Conservation (phyloP, 2,329 filamentous ascomycete genomes). For the Aspergillus sp. region DNA sequence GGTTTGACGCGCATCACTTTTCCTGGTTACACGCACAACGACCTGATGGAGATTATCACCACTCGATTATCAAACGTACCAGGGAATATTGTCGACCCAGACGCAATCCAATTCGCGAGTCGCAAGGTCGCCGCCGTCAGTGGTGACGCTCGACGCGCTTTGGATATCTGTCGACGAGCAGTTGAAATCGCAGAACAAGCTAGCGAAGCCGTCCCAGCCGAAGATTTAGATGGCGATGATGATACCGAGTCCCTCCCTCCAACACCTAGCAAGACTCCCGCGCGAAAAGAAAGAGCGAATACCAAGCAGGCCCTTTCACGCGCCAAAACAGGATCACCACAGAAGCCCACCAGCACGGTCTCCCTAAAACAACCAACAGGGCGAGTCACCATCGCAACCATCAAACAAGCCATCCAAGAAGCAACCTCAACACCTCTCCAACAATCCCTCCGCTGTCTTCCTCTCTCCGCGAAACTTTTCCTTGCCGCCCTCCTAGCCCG, state of each 20-base stretch:
- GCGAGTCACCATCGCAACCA: constrained; percentile 85
- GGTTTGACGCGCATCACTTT: constrained; percentile 94
- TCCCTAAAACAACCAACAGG: constrained; percentile 31
- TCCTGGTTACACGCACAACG: constrained; percentile 93
- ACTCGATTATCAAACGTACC: constrained; percentile 88
- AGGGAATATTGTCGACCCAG: constrained; percentile 84
- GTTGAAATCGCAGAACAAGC: constrained; percentile 92
- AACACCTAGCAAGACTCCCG: constrained; percentile 46
- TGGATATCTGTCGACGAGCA: constrained; percentile 92
- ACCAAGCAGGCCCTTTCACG: constrained; percentile 18
- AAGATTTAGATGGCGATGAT: constrained; percentile 28
- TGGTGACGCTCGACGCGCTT: constrained; percentile 84
- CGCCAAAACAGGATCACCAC: constrained; percentile 11
- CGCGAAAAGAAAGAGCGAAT: constrained; percentile 26
- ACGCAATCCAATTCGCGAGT: constrained; percentile 93
- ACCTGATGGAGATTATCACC: constrained; percentile 95
- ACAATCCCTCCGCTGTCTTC: constrained; percentile 79
- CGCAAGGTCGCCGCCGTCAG: constrained; percentile 96
- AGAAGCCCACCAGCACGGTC: constrained; percentile 13
- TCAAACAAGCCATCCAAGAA: constrained; percentile 93
- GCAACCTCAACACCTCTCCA: constrained; percentile 91
- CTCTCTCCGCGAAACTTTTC: constrained; percentile 79
- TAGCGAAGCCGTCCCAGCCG: constrained; percentile 38
- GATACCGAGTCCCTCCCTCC: constrained; percentile 39
- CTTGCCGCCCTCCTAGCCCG: constrained; percentile 78